Base-by-base conservation (phyloP, 2,329 filamentous ascomycete species). In the Byssoonygena ceratinophila region DNA sequence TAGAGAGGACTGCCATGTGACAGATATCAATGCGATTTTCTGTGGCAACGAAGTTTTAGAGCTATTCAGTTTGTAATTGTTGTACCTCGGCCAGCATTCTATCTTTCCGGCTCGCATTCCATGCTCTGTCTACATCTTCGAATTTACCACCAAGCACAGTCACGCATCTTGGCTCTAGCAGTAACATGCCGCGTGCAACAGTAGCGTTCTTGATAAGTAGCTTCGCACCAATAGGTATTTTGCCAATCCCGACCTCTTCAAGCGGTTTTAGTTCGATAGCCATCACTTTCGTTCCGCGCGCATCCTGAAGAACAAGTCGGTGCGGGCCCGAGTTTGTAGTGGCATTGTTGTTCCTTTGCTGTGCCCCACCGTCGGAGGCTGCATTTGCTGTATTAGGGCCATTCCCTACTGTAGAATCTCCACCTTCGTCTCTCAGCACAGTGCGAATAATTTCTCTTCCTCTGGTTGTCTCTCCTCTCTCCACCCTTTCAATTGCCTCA, bases 111-210 rank as follows among this genome's bases (percentile, higher is more conserved):
- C 80, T 81, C 12, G 82, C 80, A 44, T 76, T 75, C 91, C 91
- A 97, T 6, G 75, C 75, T 63, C 80, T 83, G 63, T 97, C 87
- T 75, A 89, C 80, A 0, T 73, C 74, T 51, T 96, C 89, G 41
- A 97, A 78, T 70, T 87, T 94, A 0, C 92, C 92, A 1, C 92
- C 92, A n/a, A 96, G 68, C 1, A 94, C 64, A n/a, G 79, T 76
- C 51, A 81, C 83, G 53, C 68, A 81, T 1, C 71, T 72, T 1
- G 87, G 82, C 57, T 88, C 83, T 18, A 98, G 72, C 67, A 97
- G 70, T n/a, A 94, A 62, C 46, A 85, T 78, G 0, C 89, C 92
- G 52, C 91, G 76, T 4, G 94, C 80, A 4, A 81, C 74, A 2
- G 76, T 75, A 4, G 79, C 76, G 57, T 81, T 75, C 58, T 74